Percentiles rank a stretch among this genome's conserved stretches.
Conservation (phyloP, 176 grass and related monocot genomes). For the Aegilops tauschii region DNA sequence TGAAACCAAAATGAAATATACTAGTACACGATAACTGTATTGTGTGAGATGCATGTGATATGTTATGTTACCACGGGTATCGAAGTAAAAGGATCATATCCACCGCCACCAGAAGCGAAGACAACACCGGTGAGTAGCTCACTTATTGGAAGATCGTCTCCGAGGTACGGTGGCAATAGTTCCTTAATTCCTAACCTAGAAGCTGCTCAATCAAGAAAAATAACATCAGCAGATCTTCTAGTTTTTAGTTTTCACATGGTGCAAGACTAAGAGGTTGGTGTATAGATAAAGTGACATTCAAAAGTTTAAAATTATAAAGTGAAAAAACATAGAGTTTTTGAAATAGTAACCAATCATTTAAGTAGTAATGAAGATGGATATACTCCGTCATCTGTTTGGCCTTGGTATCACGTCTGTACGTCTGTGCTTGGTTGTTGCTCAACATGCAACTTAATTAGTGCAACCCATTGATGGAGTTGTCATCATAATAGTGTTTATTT, state of each 20-base stretch:
- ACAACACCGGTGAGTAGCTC: conserved; percentile 37
- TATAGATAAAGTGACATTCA: neutral
- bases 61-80: conserved; percentile 4
- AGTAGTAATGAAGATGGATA: too few relatives aligned
- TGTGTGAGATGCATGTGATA: neutral
- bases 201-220: neutral
- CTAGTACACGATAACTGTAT: neutral
- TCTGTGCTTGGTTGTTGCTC: neutral
- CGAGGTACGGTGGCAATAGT: conserved; percentile 16
- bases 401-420: neutral
- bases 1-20: neutral
- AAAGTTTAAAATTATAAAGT: neutral
- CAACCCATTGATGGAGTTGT: neutral
- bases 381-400: too few relatives aligned
- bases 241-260: neutral
- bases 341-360: too few relatives aligned
- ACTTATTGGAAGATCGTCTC: neutral
- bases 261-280: neutral
- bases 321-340: too few relatives aligned
- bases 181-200: conserved; percentile 23
- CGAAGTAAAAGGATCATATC: conserved; percentile 36
- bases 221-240: neutral
- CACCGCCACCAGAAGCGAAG: conserved; percentile 35
- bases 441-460: neutral
- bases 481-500: neutral